Conservation (phyloP, 2,329 filamentous ascomycete species). For the Neofusicoccum laricinum region DNA sequence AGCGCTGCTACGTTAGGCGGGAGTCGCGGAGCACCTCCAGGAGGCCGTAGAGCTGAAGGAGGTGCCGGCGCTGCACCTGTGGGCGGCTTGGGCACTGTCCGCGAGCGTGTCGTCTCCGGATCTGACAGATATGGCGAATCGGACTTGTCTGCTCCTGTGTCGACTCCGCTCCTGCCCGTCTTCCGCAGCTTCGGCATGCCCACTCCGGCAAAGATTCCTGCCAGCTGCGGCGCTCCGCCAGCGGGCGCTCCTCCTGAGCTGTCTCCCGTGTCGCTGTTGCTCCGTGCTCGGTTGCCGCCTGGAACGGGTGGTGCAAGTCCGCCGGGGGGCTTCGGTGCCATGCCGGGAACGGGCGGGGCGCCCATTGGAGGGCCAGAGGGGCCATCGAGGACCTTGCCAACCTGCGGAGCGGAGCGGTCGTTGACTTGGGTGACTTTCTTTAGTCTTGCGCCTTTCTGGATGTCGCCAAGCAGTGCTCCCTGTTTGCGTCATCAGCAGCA, state of each 20-base stretch:
- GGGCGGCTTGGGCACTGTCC: conserved; percentile 46
- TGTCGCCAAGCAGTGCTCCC: conserved; percentile 86
- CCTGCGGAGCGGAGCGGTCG: conserved; percentile 78
- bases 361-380: conserved; percentile 65
- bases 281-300: conserved; percentile 64
- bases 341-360: conserved; percentile 77
- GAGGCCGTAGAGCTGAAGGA: conserved; percentile 48
- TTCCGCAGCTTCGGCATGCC: conserved; percentile 96
- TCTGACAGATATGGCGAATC: conserved; percentile 78
- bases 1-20: conserved; percentile 56
- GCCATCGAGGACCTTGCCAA: conserved; percentile 57
- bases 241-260: conserved; percentile 24
- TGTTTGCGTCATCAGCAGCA: conserved; percentile 38
- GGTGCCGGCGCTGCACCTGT: conserved; percentile 50
- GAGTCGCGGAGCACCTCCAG: conserved; percentile 47
- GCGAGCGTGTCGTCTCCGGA: conserved; percentile 59
- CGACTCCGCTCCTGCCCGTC: conserved; percentile 59
- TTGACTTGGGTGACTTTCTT: conserved; percentile 84
- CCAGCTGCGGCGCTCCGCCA: conserved; percentile 67
- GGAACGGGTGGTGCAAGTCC: conserved; percentile 71
- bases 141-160: conserved; percentile 54
- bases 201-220: conserved; percentile 75
- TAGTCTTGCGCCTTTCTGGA: conserved; percentile 73
- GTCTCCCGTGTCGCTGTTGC: conserved; percentile 61
- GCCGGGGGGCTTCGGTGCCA: conserved; percentile 51